Conservation (phyloP, 805 yeast genomes). For the Kluyveromyces siamensis region DNA sequence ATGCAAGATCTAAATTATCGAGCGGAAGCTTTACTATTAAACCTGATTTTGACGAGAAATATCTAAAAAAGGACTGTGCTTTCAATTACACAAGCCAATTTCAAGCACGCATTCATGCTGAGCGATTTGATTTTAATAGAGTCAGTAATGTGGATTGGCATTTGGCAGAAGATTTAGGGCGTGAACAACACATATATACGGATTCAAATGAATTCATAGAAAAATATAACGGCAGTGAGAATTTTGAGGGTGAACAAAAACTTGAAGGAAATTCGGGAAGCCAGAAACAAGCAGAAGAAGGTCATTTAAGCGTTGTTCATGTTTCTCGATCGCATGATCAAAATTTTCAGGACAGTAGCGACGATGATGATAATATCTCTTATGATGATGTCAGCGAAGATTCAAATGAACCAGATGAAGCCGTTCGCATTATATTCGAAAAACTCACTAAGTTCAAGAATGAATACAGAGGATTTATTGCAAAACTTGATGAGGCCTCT, state of each 20-base stretch:
- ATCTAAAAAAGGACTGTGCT: background rate
- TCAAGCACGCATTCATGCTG: constrained; percentile 19
- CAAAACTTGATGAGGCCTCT: constrained; percentile 12
- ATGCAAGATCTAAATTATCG: too few relatives aligned
- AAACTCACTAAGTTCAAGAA: constrained; percentile 10
- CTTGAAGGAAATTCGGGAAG: background rate
- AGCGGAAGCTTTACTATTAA: background rate
- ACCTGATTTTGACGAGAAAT: constrained; percentile 1
- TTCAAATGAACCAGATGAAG: background rate
- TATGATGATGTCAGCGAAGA: background rate
- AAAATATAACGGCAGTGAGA: too few relatives aligned
- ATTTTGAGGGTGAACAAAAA: too few relatives aligned
- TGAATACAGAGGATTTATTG: constrained; percentile 10
- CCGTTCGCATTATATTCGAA: constrained; percentile 1
- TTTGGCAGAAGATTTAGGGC: too few relatives aligned
- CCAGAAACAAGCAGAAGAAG: background rate
- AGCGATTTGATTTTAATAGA: constrained; percentile 19
- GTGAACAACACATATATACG: too few relatives aligned
- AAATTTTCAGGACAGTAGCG: background rate
- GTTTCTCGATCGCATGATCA: background rate
- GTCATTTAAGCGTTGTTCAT: too few relatives aligned
- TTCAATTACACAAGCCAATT: constrained; percentile 17
- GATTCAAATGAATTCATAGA: too few relatives aligned
- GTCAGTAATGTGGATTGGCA: background rate
- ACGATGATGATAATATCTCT: background rate